A percentile compares a stretch with the other conserved stretches of the same genome.
Conservation (phyloP, 2,329 filamentous ascomycete genomes). For the Fusarium hostae region DNA sequence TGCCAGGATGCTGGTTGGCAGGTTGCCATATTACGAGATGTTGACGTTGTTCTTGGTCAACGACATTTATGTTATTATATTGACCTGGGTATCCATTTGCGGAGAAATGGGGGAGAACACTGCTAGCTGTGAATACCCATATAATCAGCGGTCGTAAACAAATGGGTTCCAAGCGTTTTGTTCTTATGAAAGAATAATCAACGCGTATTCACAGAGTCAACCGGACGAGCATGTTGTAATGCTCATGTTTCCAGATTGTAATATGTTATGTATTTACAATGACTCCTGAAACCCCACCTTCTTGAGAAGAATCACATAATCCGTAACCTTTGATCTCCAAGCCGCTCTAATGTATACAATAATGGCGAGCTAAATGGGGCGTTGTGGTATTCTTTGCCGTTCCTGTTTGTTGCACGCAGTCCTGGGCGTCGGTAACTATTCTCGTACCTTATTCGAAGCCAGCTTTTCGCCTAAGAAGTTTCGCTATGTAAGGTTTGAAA, state of each 20-base stretch:
- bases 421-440: neutral
- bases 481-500: neutral
- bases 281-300: neutral
- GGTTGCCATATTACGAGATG: neutral
- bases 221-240: neutral
- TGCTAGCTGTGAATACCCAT: neutral
- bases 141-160: neutral
- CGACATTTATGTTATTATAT: neutral
- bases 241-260: neutral
- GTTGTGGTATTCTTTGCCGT: neutral
- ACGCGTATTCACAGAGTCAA: neutral
- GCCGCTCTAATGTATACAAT: neutral
- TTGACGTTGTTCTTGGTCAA: neutral
- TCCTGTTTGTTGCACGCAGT: neutral
- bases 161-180: neutral
- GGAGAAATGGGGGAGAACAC: neutral
- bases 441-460: neutral
- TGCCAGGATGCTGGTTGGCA: neutral
- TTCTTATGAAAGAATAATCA: neutral
- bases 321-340: neutral
- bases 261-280: neutral
- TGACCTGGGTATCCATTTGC: neutral
- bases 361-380: neutral
- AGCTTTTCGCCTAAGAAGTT: neutral
- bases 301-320: neutral